Conservation (phyloP, 1,139 yeast species). For the Yamadazyma trypodendri region DNA sequence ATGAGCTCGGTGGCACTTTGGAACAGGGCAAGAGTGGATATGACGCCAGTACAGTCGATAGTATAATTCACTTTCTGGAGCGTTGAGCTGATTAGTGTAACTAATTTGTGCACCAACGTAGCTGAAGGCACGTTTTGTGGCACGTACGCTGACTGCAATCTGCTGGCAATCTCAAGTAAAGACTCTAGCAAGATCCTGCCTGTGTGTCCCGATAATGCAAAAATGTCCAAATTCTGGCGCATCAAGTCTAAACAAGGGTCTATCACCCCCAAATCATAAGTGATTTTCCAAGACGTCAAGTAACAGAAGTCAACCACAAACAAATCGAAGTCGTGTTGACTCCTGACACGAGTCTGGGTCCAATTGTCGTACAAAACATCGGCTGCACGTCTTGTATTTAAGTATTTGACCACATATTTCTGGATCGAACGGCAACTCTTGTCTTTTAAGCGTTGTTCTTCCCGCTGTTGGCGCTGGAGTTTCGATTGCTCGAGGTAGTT, state of each 20-base stretch:
- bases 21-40: slow-evolving; percentile 7
- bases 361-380: slow-evolving; percentile 10
- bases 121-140: too few relatives aligned
- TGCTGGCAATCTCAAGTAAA: slow-evolving; percentile 1
- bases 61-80: neutral
- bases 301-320: slow-evolving; percentile 10
- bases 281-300: slow-evolving; percentile 11
- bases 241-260: neutral
- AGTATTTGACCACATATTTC: slow-evolving; percentile 35
- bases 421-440: slow-evolving; percentile 55
- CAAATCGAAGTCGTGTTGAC: slow-evolving; percentile 10
- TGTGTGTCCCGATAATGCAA: neutral
- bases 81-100: neutral
- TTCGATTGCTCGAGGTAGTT: slow-evolving; percentile 56
- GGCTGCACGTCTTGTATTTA: slow-evolving; percentile 22
- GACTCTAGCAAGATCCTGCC: slow-evolving; percentile 4
- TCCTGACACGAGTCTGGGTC: slow-evolving; percentile 4
- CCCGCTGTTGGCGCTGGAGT: slow-evolving; percentile 65
- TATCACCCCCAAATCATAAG: neutral
- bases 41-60: slow-evolving; percentile 9
- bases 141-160: too few relatives aligned
- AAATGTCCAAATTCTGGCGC: neutral
- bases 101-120: too few relatives aligned
- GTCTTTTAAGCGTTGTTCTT: slow-evolving; percentile 48
- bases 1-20: slow-evolving; percentile 1